Percentiles rank a stretch among this genome's conserved stretches.
Evolutionary conservation across 2,329 filamentous ascomycete species (phyloP).

Genomic region (Pseudopithomyces maydicus): DNA sequence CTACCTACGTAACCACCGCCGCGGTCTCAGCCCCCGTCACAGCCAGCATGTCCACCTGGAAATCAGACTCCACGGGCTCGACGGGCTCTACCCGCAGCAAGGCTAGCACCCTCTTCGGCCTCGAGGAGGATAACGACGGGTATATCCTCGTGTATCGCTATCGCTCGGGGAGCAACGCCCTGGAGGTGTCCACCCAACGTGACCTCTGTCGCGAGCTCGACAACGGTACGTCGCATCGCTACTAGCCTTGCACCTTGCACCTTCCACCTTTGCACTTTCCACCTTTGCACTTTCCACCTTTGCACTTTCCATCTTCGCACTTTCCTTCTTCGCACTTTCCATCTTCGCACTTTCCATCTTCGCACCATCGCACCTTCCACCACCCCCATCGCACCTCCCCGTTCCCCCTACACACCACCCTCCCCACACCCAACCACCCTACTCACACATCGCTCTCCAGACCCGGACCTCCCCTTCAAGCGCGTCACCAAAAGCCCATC

Average conservation of each 20-base stretch:
- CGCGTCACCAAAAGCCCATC: constrained; percentile 55
- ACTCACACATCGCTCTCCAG: constrained; percentile 35
- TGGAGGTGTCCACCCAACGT: constrained; percentile 51
- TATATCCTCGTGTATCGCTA: constrained; percentile 55
- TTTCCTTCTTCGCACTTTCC: too few relatives aligned
- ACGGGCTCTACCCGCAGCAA: constrained; percentile 42
- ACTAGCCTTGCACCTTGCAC: not conserved
- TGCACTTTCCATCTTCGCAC: too few relatives aligned
- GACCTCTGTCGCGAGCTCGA: constrained; percentile 49
- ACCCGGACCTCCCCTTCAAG: constrained; percentile 46
- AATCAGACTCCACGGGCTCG: constrained; percentile 50
- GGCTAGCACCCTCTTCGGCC: constrained; percentile 49
- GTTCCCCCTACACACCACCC: too few relatives aligned
- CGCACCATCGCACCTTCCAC: too few relatives aligned
- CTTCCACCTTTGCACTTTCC: too few relatives aligned
- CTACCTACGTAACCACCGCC: constrained; percentile 26
- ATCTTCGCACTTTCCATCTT: too few relatives aligned
- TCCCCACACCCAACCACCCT: not conserved
- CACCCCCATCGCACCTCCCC: too few relatives aligned
- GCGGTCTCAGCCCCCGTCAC: constrained; percentile 32
- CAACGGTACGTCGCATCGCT: constrained; percentile 30
- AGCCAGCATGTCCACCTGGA: constrained; percentile 47
- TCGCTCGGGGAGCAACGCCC: constrained; percentile 43
- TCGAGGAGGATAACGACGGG: constrained; percentile 50
- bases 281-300: too few relatives aligned